A percentile compares a stretch with the other conserved stretches of the same genome.
Evolutionary conservation across 768 basidiomycete genomes (phyloP).

Genomic region (Amanita rubescens): DNA sequence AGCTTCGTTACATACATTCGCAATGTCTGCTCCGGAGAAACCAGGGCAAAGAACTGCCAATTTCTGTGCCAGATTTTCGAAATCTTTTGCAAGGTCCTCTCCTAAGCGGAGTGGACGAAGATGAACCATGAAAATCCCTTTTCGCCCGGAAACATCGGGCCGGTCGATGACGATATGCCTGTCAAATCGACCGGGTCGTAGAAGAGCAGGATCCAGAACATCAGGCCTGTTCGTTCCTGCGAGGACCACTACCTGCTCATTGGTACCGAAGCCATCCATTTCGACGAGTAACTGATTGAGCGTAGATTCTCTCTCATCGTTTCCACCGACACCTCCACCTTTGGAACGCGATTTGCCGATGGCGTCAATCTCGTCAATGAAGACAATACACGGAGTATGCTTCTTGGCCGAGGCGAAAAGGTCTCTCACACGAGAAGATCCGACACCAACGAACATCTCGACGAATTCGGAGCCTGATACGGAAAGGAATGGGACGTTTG

Average conservation of each 20-base stretch:
- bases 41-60: slow-evolving; percentile 95
- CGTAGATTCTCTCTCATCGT: slow-evolving; percentile 96
- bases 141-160: slow-evolving; percentile 89
- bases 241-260: slow-evolving; percentile 92
- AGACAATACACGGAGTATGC: slow-evolving; percentile 97
- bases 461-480: slow-evolving; percentile 99
- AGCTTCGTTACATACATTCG: slow-evolving; percentile 98
- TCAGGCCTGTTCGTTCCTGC: slow-evolving; percentile 97
- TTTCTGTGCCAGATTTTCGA: slow-evolving; percentile 72
- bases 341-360: slow-evolving; percentile 91
- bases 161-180: slow-evolving; percentile 92
- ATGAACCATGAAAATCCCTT: slow-evolving; percentile 92
- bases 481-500: slow-evolving; percentile 94
- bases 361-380: slow-evolving; percentile 98
- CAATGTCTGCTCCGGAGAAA: slow-evolving; percentile 98
- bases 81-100: slow-evolving; percentile 39
- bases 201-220: slow-evolving; percentile 89
- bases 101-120: slow-evolving; percentile 75
- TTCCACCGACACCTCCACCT: slow-evolving; percentile 72
- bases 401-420: slow-evolving; percentile 97
- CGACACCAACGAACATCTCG: slow-evolving; percentile 99
- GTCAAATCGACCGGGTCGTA: slow-evolving; percentile 98
- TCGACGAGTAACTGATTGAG: slow-evolving; percentile 97
- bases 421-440: slow-evolving; percentile 94
- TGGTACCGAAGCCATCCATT: slow-evolving; percentile 99